Conservation (phyloP, 2,329 filamentous ascomycete genomes). For the Ceratocystis cacaofunesta region DNA sequence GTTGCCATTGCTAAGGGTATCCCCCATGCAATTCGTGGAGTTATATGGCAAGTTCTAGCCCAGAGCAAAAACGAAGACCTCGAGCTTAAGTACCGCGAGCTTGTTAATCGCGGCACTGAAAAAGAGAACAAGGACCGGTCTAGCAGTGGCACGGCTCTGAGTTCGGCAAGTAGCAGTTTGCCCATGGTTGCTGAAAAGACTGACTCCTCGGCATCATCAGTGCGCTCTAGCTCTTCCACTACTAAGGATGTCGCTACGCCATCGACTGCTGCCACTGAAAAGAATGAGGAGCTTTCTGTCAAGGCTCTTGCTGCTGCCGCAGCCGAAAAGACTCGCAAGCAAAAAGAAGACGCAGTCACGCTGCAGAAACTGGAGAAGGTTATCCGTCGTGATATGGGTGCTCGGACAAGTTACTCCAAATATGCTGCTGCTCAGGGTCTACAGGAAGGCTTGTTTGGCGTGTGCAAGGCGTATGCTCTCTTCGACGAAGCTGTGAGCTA, state of each 20-base stretch:
- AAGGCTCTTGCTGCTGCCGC: slow-evolving; percentile 50
- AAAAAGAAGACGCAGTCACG: slow-evolving; percentile 59
- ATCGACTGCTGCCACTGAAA: slow-evolving; percentile 32
- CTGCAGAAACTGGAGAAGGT: slow-evolving; percentile 77
- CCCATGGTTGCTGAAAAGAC: slow-evolving; percentile 51
- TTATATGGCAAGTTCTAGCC: slow-evolving; percentile 94
- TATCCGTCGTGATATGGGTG: slow-evolving; percentile 80
- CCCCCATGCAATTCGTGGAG: slow-evolving; percentile 86
- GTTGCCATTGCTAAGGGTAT: slow-evolving; percentile 85
- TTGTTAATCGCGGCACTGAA: slow-evolving; percentile 65
- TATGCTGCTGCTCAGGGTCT: slow-evolving; percentile 81
- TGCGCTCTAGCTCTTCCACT: slow-evolving; percentile 67
- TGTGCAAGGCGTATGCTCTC: slow-evolving; percentile 94
- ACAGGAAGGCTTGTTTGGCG: slow-evolving; percentile 83
- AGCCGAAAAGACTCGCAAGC: slow-evolving; percentile 59
- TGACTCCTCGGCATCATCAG: slow-evolving; percentile 68
- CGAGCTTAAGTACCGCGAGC: slow-evolving; percentile 70
- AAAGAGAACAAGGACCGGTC: slow-evolving; percentile 51
- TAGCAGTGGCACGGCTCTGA: slow-evolving; percentile 38
- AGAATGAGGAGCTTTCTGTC: slow-evolving; percentile 45
- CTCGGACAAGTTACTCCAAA: slow-evolving; percentile 90
- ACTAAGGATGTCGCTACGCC: slow-evolving; percentile 36
- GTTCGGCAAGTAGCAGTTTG: slow-evolving; percentile 38
- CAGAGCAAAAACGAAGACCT: slow-evolving; percentile 89
- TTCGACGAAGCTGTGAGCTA: slow-evolving; percentile 93